Conservation (phyloP, 306 rosid species). For the Fragaria nilgerrensis region DNA sequence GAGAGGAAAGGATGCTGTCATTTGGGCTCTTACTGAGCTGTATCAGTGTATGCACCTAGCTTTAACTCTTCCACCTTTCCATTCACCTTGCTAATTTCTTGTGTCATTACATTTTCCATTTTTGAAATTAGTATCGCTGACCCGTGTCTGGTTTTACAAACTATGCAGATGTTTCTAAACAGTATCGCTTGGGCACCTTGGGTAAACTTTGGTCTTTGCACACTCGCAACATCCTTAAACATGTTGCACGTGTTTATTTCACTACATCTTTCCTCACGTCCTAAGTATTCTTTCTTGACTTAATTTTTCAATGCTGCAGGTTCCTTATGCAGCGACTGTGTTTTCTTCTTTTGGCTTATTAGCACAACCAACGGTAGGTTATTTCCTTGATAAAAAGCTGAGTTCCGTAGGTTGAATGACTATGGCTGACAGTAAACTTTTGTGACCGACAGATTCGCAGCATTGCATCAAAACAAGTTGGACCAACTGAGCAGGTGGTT, state of each 20-base stretch:
- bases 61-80: slow-evolving; percentile 3
- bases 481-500: slow-evolving; percentile 68
- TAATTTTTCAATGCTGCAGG: slow-evolving; percentile 51
- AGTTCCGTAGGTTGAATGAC: background rate
- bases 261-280: background rate
- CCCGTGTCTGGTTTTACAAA: slow-evolving; percentile 12
- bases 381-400: background rate
- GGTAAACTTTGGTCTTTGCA: slow-evolving; percentile 48
- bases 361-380: slow-evolving; percentile 66
- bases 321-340: slow-evolving; percentile 67
- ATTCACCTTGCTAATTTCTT: background rate
- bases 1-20: slow-evolving; percentile 75
- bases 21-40: slow-evolving; percentile 57
- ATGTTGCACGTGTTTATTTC: background rate
- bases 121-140: slow-evolving; percentile 7
- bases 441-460: slow-evolving; percentile 60
- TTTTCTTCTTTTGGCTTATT: slow-evolving; percentile 42
- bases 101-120: background rate
- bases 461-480: slow-evolving; percentile 86
- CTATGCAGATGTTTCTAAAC: slow-evolving; percentile 51
- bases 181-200: slow-evolving; percentile 78
- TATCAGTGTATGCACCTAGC: slow-evolving; percentile 42
- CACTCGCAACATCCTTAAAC: background rate
- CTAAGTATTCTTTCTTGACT: background rate
- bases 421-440: slow-evolving; percentile 1